Evolutionary conservation across 2,329 filamentous ascomycete species (phyloP).

Genomic region (Furcasterigmium sp.): DNA sequence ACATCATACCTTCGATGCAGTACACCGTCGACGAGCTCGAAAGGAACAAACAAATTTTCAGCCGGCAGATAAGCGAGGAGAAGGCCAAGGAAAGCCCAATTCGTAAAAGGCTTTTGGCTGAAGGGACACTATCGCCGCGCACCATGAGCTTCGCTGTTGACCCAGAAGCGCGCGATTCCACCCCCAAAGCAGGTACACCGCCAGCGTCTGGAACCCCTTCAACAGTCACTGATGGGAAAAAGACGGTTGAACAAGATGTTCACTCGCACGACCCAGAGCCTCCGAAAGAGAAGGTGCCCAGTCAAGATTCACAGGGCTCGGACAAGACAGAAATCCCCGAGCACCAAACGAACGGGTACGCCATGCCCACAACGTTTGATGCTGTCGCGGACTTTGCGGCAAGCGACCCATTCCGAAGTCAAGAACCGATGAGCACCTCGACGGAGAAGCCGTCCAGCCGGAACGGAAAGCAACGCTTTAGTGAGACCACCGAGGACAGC

Average conservation of each 20-base stretch:
- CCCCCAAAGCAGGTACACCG: slow-evolving; percentile 10
- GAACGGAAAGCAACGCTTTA: slow-evolving; percentile 48
- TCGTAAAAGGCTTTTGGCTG: slow-evolving; percentile 26
- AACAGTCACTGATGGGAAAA: slow-evolving; percentile 14
- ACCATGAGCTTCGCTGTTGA: slow-evolving; percentile 34
- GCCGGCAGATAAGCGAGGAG: slow-evolving; percentile 60
- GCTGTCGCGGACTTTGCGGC: slow-evolving; percentile 41
- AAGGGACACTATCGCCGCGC: slow-evolving; percentile 39
- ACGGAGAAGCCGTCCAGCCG: slow-evolving; percentile 32
- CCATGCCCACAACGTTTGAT: slow-evolving; percentile 36
- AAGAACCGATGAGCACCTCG: slow-evolving; percentile 22
- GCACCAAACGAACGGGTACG: neutral
- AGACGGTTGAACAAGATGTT: slow-evolving; percentile 15
- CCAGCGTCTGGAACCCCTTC: slow-evolving; percentile 8
- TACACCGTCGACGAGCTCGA: slow-evolving; percentile 82
- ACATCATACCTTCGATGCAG: slow-evolving; percentile 77
- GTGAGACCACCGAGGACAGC: slow-evolving; percentile 58
- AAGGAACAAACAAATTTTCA: slow-evolving; percentile 70
- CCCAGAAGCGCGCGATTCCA: slow-evolving; percentile 6
- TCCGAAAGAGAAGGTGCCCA: no score
- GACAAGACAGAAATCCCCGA: neutral
- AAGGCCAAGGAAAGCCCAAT: slow-evolving; percentile 44
- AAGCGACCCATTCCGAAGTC: slow-evolving; percentile 42
- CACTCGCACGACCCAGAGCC: neutral
- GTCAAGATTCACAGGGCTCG: neutral